Evolutionary conservation across 441 rosid genomes (phyloP).

Genomic region (Brassica balearica): DNA sequence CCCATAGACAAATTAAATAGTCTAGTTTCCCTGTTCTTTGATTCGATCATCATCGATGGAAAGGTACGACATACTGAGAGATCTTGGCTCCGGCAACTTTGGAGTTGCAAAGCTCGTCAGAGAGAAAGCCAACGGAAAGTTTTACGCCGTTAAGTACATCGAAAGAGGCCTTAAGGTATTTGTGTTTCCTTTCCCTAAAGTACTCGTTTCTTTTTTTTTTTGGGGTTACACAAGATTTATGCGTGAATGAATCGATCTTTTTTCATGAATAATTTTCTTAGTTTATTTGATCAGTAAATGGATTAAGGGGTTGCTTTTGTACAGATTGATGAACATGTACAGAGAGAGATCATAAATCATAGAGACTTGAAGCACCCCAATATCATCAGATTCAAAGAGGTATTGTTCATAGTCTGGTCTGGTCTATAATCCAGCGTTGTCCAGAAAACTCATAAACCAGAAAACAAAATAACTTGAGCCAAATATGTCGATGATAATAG

Average conservation of each 20-base stretch:
- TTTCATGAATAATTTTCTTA: not conserved
- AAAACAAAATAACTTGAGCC: constrained; percentile 1
- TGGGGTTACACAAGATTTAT: constrained; percentile 1
- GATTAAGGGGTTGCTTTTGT: constrained; percentile 16
- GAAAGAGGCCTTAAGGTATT: constrained; percentile 69
- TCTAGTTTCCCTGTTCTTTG: constrained; percentile 29
- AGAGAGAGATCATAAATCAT: constrained; percentile 79
- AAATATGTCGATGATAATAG: constrained; percentile 1
- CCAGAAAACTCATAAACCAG: not conserved
- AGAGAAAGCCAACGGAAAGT: constrained; percentile 58
- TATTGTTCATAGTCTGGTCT: constrained; percentile 30
- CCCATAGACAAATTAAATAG: too few species aligned
- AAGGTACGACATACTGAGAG: constrained; percentile 63
- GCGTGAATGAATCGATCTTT: not conserved
- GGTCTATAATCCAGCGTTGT: not conserved
- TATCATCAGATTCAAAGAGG: constrained; percentile 73
- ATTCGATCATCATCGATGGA: constrained; percentile 52
- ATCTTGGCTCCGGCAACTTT: constrained; percentile 77
- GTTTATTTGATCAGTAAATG: not conserved
- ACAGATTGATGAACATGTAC: constrained; percentile 79
- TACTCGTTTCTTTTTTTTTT: not conserved
- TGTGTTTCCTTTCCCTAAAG: not conserved
- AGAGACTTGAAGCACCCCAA: constrained; percentile 74
- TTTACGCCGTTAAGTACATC: constrained; percentile 69
- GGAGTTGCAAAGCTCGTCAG: constrained; percentile 73